phyloP scores from a whole-genome alignment of 2,329 filamentous ascomycete species.

The Fusarium sp. region DNA sequence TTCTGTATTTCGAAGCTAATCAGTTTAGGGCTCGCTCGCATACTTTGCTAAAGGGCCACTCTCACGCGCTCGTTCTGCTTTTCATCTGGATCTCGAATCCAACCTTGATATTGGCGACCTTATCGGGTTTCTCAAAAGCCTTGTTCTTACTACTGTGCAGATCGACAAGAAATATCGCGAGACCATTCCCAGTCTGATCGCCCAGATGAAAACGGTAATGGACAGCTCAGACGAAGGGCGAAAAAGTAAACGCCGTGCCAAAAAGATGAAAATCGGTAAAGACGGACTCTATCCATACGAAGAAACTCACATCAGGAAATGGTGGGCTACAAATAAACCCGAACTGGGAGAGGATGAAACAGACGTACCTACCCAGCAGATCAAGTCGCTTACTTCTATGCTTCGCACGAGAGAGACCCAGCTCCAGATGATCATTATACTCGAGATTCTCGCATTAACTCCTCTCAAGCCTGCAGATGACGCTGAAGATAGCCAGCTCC shows the following conservation, averaged over 20 bases:
- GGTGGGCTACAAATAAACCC: conserved; percentile 74
- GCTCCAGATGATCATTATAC: conserved; percentile 80
- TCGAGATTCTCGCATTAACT: conserved; percentile 80
- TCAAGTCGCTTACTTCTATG: conserved; percentile 71
- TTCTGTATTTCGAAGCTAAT: conserved; percentile 1
- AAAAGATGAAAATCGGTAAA: conserved; percentile 74
- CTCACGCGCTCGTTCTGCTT: conserved; percentile 77
- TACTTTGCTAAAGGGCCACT: conserved; percentile 88
- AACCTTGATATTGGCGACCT: conserved; percentile 71
- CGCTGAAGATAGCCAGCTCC: conserved; percentile 59
- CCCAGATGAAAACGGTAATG: conserved; percentile 64
- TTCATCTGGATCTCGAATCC: conserved; percentile 70
- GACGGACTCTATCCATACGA: conserved; percentile 76
- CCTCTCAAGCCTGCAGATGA: conserved; percentile 58
- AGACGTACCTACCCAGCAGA: conserved; percentile 60
- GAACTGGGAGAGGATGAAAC: conserved; percentile 62
- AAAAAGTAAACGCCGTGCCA: conserved; percentile 64
- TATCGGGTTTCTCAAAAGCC: conserved; percentile 73
- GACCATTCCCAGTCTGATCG: conserved; percentile 71
- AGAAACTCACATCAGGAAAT: conserved; percentile 70
- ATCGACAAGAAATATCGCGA: conserved; percentile 86
- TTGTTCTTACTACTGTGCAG: conserved; percentile 73
- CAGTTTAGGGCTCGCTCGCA: conserved; percentile 73
- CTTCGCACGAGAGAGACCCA: conserved; percentile 81
- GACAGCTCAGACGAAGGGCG: conserved; percentile 64